Conservation (phyloP, 148 eudicot genomes). For the Cornus kousa region DNA sequence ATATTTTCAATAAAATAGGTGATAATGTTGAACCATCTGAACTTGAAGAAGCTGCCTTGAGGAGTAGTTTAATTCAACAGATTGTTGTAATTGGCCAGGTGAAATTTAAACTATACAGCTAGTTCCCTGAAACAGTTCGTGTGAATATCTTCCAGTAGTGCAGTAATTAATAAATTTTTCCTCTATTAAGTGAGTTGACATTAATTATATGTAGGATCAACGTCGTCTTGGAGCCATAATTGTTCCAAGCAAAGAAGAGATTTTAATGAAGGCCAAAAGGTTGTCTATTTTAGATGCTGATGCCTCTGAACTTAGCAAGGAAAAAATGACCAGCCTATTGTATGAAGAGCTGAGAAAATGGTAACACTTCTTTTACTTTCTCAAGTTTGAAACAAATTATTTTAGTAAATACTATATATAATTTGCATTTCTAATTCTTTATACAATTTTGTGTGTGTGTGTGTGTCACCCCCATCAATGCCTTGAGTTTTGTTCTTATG, state of each 20-base stretch:
- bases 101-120: background rate
- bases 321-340: constrained; percentile 46
- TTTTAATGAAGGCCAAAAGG: constrained; percentile 47
- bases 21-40: constrained; percentile 95
- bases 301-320: constrained; percentile 50
- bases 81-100: constrained; percentile 96
- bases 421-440: background rate
- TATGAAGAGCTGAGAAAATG: constrained; percentile 63
- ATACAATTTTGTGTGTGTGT: too few species aligned
- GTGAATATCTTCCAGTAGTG: background rate
- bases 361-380: constrained; percentile 30
- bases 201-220: constrained; percentile 52
- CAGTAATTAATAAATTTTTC: background rate
- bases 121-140: background rate
- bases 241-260: constrained; percentile 88
- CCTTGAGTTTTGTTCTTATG: too few species aligned
- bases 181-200: background rate
- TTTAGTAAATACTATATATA: background rate
- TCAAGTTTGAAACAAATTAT: background rate
- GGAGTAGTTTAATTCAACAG: constrained; percentile 80
- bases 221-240: constrained; percentile 91
- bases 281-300: constrained; percentile 40
- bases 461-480: too few species aligned
- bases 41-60: constrained; percentile 91
- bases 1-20: constrained; percentile 41